Evolutionary conservation across 805 yeast species (phyloP), one percentile per base, ranked within the genome.

Genomic region (Saccharomycopsis sp.): DNA sequence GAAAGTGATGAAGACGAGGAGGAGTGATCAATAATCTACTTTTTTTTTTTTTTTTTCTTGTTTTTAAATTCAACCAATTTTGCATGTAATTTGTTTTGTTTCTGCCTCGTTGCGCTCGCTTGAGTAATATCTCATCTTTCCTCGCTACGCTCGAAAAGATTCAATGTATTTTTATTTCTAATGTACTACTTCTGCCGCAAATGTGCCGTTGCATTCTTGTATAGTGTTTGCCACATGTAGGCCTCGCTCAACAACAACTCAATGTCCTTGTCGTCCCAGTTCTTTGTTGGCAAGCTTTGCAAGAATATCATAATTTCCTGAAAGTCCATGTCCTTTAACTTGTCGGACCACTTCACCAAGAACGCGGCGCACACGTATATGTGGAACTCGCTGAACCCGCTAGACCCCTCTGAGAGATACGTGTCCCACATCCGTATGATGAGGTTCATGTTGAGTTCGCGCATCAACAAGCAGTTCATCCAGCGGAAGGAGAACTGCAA

Each of bases 351-450:
- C 54, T 85, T 80, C 46, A 87, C 82, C 51, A 92, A 65, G 55
- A 89, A 92, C 16, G 98, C 97, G 16, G 97, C 96, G 62, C 98
- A 92, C 3, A 92, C 98, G 58, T 89, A 92, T 6, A 92, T 85
- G 58, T 92, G 98, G 61, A 92, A 92, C 53, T 79, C 86, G 52
- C 83, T 84, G 56, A 92, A 86, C 2, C 95, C 95, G 34, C 70
- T 69, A 12, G 68, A 49, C 4, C 71, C 73, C 54, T 83, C 87
- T 37, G 84, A 72, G 3, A 83, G 59, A 58, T 92, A 92, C 0
- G 98, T 88, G 56, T 92, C 98, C 97, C 98, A 92, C 95, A 92
- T 89, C 42, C 98, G 69, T 17, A 88, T 77, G 4, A 88, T 82
- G 46, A 85, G 73, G 22, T 66, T 65, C 53, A 92, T 76, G 31